A percentile compares a stretch with the other conserved stretches of the same genome.
phyloP scores from a whole-genome alignment of 2,329 filamentous ascomycete species.

The Pseudocercospora vitis region DNA sequence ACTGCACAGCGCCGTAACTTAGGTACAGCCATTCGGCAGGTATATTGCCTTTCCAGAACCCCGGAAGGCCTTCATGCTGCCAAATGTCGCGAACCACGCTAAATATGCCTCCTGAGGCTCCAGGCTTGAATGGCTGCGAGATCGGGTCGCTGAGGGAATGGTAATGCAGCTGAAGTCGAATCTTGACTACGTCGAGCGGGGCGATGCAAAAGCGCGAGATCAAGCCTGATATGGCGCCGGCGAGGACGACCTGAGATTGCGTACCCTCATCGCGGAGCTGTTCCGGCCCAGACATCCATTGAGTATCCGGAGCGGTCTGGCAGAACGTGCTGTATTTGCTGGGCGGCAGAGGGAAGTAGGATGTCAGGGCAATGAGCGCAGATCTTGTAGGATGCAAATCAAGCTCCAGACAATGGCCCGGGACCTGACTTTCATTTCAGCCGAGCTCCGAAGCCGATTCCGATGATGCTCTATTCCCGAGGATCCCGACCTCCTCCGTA shows the following conservation, averaged over 20 bases:
- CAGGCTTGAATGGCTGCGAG: slow-evolving; percentile 48
- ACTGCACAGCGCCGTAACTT: slow-evolving; percentile 85
- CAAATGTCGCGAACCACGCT: slow-evolving; percentile 63
- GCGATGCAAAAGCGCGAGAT: slow-evolving; percentile 92
- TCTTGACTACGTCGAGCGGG: slow-evolving; percentile 96
- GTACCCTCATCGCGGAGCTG: slow-evolving; percentile 73
- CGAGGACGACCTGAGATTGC: slow-evolving; percentile 63
- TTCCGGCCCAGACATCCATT: slow-evolving; percentile 64
- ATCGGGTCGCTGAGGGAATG: slow-evolving; percentile 77
- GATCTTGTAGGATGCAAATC: background rate
- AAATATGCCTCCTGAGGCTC: slow-evolving; percentile 30
- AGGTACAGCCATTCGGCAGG: slow-evolving; percentile 94
- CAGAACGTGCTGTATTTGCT: slow-evolving; percentile 2
- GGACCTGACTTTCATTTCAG: too few relatives aligned
- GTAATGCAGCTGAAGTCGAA: slow-evolving; percentile 89
- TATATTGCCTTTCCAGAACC: slow-evolving; percentile 96
- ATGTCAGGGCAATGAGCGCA: too few relatives aligned
- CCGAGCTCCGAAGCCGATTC: background rate
- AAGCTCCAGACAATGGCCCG: background rate
- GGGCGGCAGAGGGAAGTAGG: too few relatives aligned
- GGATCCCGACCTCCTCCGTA: too few relatives aligned
- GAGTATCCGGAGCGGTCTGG: background rate
- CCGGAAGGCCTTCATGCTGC: slow-evolving; percentile 75
- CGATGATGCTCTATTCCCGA: too few relatives aligned
- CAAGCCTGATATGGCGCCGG: slow-evolving; percentile 74